A percentile compares a stretch with the other conserved stretches of the same genome.
Conservation (phyloP, 331 rosid species). For the Quercus tomentella region DNA sequence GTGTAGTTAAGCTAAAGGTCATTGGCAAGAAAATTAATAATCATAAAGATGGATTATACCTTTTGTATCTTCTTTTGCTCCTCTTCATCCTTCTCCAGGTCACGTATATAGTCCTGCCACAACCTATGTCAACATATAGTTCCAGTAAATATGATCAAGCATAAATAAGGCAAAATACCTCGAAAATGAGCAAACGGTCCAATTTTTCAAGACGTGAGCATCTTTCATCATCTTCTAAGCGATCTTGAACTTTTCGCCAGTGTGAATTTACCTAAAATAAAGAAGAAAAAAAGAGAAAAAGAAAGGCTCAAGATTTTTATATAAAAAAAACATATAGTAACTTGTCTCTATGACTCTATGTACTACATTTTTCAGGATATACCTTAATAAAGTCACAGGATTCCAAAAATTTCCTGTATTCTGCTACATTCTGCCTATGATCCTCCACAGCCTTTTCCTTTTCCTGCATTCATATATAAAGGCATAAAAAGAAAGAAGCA, state of each 20-base stretch:
- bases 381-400: slow-evolving; percentile 92
- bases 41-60: slow-evolving; percentile 35
- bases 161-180: slow-evolving; percentile 47
- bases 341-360: not conserved
- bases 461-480: slow-evolving; percentile 51
- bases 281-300: not conserved
- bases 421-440: slow-evolving; percentile 60
- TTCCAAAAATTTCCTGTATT: slow-evolving; percentile 76
- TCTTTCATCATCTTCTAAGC: slow-evolving; percentile 97
- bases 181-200: slow-evolving; percentile 88
- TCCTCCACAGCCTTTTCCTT: slow-evolving; percentile 87
- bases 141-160: slow-evolving; percentile 16
- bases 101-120: slow-evolving; percentile 91
- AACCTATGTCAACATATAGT: slow-evolving; percentile 25
- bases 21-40: slow-evolving; percentile 10
- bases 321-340: no score
- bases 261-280: slow-evolving; percentile 68
- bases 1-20: no score
- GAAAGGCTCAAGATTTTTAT: not conserved
- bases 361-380: not conserved
- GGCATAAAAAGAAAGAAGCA: slow-evolving; percentile 11
- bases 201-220: slow-evolving; percentile 84
- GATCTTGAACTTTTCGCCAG: slow-evolving; percentile 98
- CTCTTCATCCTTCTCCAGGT: slow-evolving; percentile 94
- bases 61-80: slow-evolving; percentile 81